These are phyloP conservation scores for Fonsecaea erecta DNA, from an alignment of 2,329 filamentous ascomycete genomes.

Conservation along the genomic window DNA sequence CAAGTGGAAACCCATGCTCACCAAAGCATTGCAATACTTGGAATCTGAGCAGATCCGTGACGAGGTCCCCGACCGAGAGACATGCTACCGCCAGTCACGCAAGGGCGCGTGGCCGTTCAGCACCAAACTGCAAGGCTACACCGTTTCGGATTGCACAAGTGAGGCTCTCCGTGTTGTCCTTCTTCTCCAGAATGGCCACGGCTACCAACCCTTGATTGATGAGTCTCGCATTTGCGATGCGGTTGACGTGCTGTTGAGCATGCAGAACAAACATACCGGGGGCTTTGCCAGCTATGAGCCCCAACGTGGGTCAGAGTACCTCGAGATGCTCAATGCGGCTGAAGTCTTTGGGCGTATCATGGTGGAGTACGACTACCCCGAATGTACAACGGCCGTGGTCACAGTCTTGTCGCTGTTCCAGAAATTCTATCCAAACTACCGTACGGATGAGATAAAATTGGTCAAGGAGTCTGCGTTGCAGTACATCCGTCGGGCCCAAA, in stretches of 20 bases:
- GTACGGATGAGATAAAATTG: conserved; percentile 71
- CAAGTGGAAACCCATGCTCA: conserved; percentile 81
- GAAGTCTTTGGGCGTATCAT: conserved; percentile 97
- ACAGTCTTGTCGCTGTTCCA: conserved; percentile 84
- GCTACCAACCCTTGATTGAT: conserved; percentile 74
- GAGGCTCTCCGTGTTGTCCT: conserved; percentile 89
- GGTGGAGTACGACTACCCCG: conserved; percentile 97
- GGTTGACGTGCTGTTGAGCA: conserved; percentile 85
- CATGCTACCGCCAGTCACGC: conserved; percentile 85
- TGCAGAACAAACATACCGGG: conserved; percentile 79
- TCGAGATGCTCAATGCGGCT: conserved; percentile 90
- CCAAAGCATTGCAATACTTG: conserved; percentile 80
- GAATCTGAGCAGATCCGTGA: conserved; percentile 90
- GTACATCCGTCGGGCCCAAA: conserved; percentile 82
- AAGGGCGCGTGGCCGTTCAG: conserved; percentile 98
- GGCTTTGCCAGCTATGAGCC: conserved; percentile 91
- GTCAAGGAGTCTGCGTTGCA: conserved; percentile 75
- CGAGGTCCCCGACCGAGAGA: conserved; percentile 74
- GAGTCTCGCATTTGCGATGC: conserved; percentile 82
- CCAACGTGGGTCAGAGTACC: conserved; percentile 72
- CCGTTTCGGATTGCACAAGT: conserved; percentile 90
- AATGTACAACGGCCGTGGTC: conserved; percentile 94
- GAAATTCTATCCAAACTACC: conserved; percentile 79
- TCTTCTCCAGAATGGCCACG: conserved; percentile 76
- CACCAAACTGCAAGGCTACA: conserved; percentile 89